A percentile compares a stretch with the other conserved stretches of the same genome.
Evolutionary conservation across 192 early-diverging fungal species (phyloP).

Genomic region (Backusella morwellensis): DNA sequence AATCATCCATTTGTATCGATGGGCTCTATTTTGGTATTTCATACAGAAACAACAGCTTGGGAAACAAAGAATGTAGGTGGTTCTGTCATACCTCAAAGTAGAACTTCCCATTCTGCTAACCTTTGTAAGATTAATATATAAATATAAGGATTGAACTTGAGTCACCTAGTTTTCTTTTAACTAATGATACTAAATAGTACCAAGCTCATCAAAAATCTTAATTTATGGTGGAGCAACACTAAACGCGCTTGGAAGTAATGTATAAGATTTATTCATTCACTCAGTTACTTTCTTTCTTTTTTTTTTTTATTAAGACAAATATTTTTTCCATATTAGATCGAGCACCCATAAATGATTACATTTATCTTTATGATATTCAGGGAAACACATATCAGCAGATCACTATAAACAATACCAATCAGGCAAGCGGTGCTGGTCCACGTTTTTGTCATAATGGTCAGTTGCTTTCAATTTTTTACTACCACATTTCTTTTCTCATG

Average conservation of each 20-base stretch:
- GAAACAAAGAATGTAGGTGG: neutral
- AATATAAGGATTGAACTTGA: neutral
- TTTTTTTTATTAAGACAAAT: neutral
- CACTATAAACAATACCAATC: neutral
- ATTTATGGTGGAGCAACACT: slow-evolving; percentile 6
- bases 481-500: neutral
- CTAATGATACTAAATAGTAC: neutral
- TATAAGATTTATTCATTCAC: neutral
- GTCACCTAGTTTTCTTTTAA: neutral
- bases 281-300: neutral
- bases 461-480: neutral
- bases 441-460: neutral
- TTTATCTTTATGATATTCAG: neutral
- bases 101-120: neutral
- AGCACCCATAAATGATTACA: neutral
- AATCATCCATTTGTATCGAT: neutral
- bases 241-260: neutral
- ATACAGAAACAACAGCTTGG: neutral
- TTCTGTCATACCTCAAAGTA: neutral
- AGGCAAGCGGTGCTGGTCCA: neutral
- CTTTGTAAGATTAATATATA: neutral
- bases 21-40: neutral
- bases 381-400: neutral
- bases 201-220: neutral
- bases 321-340: neutral